These are phyloP conservation scores for Colletotrichum graminicola DNA, from an alignment of 2,329 filamentous ascomycete genomes.

Conservation along the genomic window DNA sequence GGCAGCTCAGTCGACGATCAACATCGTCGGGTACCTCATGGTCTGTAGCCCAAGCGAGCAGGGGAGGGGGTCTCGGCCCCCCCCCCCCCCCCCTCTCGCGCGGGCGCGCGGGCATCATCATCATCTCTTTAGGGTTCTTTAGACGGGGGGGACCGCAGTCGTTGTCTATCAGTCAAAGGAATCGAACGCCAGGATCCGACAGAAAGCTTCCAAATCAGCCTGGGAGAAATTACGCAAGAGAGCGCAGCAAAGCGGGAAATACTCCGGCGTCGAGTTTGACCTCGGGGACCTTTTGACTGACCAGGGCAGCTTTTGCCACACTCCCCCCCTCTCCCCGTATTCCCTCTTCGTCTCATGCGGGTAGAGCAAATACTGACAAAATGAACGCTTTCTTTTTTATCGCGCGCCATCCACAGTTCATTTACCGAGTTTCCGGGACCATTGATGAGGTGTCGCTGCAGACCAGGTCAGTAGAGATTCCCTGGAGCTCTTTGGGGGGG, in stretches of 20 bases:
- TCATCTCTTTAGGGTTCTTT: conserved; percentile 9
- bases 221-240: conserved; percentile 4
- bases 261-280: conserved; percentile 17
- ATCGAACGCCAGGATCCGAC: background rate
- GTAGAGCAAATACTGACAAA: conserved; percentile 3
- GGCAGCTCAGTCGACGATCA: conserved; percentile 32
- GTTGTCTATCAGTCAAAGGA: conserved; percentile 9
- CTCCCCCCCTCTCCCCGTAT: no score
- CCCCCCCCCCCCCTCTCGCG: background rate
- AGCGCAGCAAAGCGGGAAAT: conserved; percentile 14
- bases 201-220: conserved; percentile 1
- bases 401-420: conserved; percentile 18
- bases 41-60: conserved; percentile 9
- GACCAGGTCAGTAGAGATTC: background rate
- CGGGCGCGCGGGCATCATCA: no score
- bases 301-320: conserved; percentile 1
- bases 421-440: conserved; percentile 39
- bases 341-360: background rate
- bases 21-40: conserved; percentile 24
- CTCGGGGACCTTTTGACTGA: conserved; percentile 14
- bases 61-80: conserved; percentile 12
- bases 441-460: conserved; percentile 40
- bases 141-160: conserved; percentile 6
- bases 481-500: conserved; percentile 3
- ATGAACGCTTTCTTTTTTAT: conserved; percentile 18